Percentiles rank a stretch among this genome's conserved stretches.
Conservation (phyloP, 768 basidiomycete species). For the Macrolepiota albuminosa region DNA sequence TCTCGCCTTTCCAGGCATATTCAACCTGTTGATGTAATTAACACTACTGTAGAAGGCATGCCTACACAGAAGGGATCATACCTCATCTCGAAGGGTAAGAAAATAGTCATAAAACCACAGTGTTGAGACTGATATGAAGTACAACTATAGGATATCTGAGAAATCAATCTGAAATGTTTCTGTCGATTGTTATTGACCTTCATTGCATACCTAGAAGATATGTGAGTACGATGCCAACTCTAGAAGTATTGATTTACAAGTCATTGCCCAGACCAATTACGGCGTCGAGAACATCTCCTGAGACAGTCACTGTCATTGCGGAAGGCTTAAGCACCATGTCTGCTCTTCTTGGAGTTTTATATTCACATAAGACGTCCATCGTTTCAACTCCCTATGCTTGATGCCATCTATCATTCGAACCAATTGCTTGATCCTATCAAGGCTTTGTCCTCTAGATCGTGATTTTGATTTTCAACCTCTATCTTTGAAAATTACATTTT, state of each 20-base stretch:
- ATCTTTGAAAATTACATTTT: no score
- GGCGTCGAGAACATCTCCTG: neutral
- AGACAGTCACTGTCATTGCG: no score
- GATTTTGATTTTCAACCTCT: no score
- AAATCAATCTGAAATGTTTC: no score
- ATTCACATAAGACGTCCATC: no score
- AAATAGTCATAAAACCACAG: slow-evolving; percentile 17
- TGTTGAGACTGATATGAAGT: slow-evolving; percentile 12
- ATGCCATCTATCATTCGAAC: no score
- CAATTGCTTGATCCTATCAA: no score
- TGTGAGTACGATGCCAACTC: neutral
- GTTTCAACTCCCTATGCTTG: no score
- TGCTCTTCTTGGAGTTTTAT: no score
- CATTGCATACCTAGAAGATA: neutral
- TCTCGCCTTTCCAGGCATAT: neutral
- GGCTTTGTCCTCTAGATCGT: no score
- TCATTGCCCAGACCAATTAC: neutral
- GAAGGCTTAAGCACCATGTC: no score
- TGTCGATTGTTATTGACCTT: neutral
- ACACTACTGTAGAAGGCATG: neutral
- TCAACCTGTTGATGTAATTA: neutral
- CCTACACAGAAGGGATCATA: neutral
- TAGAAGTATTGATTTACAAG: neutral
- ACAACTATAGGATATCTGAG: neutral
- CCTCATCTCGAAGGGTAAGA: slow-evolving; percentile 13